A percentile compares a stretch with the other conserved stretches of the same genome.
Conservation (phyloP, 345 rosid genomes). For the Trapa incisa region DNA sequence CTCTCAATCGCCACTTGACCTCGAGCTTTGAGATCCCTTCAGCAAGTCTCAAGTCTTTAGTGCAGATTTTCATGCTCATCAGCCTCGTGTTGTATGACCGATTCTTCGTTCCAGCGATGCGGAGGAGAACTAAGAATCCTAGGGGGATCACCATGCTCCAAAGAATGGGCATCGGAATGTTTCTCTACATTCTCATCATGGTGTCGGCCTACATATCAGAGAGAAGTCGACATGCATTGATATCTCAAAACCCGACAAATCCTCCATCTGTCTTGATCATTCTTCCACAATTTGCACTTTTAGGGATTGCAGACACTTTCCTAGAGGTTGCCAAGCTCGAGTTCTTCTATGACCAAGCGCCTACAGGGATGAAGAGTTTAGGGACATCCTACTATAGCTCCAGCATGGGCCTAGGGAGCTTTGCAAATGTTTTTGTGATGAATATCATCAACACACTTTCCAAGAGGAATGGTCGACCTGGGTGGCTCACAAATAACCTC, state of each 20-base stretch:
- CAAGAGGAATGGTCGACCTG: constrained; percentile 26
- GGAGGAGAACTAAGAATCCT: constrained; percentile 46
- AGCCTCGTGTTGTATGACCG: constrained; percentile 48
- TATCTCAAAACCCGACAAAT: constrained; percentile 11
- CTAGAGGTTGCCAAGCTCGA: constrained; percentile 65
- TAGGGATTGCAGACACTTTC: constrained; percentile 63
- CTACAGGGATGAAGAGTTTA: constrained; percentile 68
- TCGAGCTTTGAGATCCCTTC: constrained; percentile 51
- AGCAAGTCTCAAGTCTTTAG: constrained; percentile 47
- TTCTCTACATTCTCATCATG: constrained; percentile 40
- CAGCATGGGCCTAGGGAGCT: constrained; percentile 53
- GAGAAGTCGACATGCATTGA: constrained; percentile 35
- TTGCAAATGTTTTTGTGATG: constrained; percentile 49
- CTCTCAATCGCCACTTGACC: constrained; percentile 34
- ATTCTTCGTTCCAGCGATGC: constrained; percentile 27
- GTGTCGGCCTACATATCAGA: constrained; percentile 35
- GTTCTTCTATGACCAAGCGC: constrained; percentile 81
- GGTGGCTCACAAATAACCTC: constrained; percentile 63
- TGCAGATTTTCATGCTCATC: constrained; percentile 50
- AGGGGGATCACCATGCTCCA: constrained; percentile 70
- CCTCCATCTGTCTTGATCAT: constrained; percentile 49
- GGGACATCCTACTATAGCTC: constrained; percentile 60
- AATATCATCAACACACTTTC: constrained; percentile 35
- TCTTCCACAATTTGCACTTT: constrained; percentile 56
- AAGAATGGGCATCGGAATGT: constrained; percentile 64